These are phyloP conservation scores for Calocybe indica DNA, from an alignment of 768 basidiomycete species.

Conservation along the genomic window DNA sequence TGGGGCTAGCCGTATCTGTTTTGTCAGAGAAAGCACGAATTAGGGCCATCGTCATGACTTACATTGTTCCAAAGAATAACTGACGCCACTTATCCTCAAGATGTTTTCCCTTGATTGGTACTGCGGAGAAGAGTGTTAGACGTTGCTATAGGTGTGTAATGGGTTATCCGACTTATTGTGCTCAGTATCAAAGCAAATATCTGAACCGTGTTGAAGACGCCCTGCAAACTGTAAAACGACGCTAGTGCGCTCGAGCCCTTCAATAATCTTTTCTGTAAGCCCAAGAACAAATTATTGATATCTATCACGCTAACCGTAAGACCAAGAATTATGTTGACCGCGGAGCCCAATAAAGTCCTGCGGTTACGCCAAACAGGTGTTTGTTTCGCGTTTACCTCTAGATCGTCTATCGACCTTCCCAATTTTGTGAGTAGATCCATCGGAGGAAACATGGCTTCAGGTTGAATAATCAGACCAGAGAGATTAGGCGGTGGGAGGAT, in stretches of 20 bases:
- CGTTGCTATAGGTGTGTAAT: background rate
- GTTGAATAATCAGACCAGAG: conserved; percentile 14
- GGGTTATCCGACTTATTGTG: conserved; percentile 45
- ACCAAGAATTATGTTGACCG: conserved; percentile 44
- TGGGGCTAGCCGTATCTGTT: conserved; percentile 42
- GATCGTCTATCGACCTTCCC: conserved; percentile 47
- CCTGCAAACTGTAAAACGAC: conserved; percentile 65
- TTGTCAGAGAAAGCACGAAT: background rate
- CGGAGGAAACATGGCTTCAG: conserved; percentile 50
- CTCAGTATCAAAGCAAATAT: conserved; percentile 66
- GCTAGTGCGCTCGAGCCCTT: conserved; percentile 69
- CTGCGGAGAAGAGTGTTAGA: conserved; percentile 15
- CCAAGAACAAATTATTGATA: background rate
- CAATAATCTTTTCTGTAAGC: background rate
- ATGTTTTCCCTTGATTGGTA: conserved; percentile 31
- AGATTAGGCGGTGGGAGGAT: conserved; percentile 40
- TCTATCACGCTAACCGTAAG: conserved; percentile 37
- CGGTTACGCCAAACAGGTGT: conserved; percentile 52
- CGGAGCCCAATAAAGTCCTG: conserved; percentile 40
- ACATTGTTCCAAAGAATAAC: conserved; percentile 67
- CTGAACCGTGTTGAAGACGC: conserved; percentile 62
- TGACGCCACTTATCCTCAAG: conserved; percentile 47
- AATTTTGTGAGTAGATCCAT: conserved; percentile 48
- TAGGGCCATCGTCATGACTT: conserved; percentile 14
- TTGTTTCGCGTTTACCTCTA: conserved; percentile 48